Base-by-base conservation (phyloP, 2,329 filamentous ascomycete genomes). In the Bipolaris gigantea region DNA sequence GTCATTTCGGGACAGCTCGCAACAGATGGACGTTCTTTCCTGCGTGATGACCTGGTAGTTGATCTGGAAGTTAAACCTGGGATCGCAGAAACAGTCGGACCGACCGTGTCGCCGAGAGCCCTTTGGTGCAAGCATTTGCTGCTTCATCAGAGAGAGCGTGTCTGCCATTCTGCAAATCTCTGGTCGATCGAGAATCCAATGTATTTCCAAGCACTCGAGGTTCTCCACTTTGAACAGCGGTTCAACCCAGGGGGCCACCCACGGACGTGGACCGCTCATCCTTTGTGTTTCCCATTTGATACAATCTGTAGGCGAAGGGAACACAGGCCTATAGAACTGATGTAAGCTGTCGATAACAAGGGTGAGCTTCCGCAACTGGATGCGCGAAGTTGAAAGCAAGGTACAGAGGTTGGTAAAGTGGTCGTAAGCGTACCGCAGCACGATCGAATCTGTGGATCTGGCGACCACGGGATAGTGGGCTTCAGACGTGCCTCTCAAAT, bases 371-470 rank as follows among this genome's bases (percentile, higher is more conserved):
- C 58, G 58, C 19, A 69, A 48, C 11, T 53, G 46, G 39, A 66
- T 54, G 9, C 51, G 39, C 15, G 63, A 19, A n/a, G 59, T 62
- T 1, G 64, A 64, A 2, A 69, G 42, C 13, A 67, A 19, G 3
- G 41, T 55, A 47, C 65, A 67, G 2, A 69, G 60, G 27, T 66
- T 55, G 7, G 54, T 57, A 36, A 65, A 68, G 46, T 61, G 60
- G 23, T 62, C 53, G 27, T 64, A 67, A 23, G 56, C 57, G 49
- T 60, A 59, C 21, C 60, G 59, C 33, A 69, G 47, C 16, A 58
- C 60, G 9, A 56, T 33, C 21, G 50, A 64, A 39, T 60, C 60
- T 7, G 60, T 63, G 16, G 59, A 62, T 41, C 58, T 50, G 16
- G 50, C 55, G 15, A 48, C 43, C n/a, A 49, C 40, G 16, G 63